Conservation (phyloP, 768 basidiomycete genomes). For the Hydnum rufescens region DNA sequence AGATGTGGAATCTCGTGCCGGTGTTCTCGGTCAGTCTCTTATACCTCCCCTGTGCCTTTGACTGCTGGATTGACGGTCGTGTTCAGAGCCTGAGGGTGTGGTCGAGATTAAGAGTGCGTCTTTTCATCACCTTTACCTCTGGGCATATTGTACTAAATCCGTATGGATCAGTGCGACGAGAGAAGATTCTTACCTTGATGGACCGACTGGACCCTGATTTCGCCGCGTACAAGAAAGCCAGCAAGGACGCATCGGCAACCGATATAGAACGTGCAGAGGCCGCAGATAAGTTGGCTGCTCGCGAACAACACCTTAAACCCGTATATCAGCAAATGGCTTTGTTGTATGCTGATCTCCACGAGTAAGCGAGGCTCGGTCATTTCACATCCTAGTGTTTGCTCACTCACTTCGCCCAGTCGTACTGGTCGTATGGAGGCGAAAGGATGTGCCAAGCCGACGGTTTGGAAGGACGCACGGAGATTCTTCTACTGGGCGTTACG, state of each 20-base stretch:
- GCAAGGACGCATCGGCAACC: slow-evolving; percentile 51
- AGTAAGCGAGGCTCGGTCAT: slow-evolving; percentile 34
- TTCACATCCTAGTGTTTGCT: not conserved
- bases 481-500: slow-evolving; percentile 90
- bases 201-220: slow-evolving; percentile 79
- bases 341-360: slow-evolving; percentile 90
- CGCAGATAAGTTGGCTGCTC: slow-evolving; percentile 41
- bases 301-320: slow-evolving; percentile 68
- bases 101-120: slow-evolving; percentile 66
- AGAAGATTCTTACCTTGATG: slow-evolving; percentile 81
- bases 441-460: slow-evolving; percentile 69
- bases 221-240: slow-evolving; percentile 57
- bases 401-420: slow-evolving; percentile 33
- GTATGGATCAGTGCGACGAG: slow-evolving; percentile 45
- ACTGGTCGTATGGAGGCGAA: slow-evolving; percentile 95
- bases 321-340: slow-evolving; percentile 88
- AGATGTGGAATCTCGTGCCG: slow-evolving; percentile 85
- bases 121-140: not conserved
- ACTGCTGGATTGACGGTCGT: slow-evolving; percentile 17
- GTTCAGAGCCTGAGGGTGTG: slow-evolving; percentile 76
- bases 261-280: slow-evolving; percentile 57
- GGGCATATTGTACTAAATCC: not conserved
- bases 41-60: not conserved
- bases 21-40: slow-evolving; percentile 33
- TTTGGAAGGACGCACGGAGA: slow-evolving; percentile 78